These are phyloP conservation scores for Penicillium sp. DNA, from an alignment of 2,329 filamentous ascomycete species.

Conservation along the genomic window DNA sequence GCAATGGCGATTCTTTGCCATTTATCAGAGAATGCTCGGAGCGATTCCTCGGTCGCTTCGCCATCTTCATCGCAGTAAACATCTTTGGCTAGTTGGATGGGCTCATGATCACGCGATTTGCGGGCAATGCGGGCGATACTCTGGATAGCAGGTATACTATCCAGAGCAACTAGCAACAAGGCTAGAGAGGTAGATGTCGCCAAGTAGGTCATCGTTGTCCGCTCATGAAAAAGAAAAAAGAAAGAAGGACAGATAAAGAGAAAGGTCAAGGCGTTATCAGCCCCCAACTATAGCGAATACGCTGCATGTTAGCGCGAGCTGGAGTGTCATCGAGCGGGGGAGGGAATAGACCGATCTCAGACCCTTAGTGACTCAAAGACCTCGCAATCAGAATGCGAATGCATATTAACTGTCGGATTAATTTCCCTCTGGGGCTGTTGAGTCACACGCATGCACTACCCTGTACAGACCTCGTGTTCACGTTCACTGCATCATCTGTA, in stretches of 20 bases:
- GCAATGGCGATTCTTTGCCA: constrained; percentile 50
- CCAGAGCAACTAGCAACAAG: constrained; percentile 18
- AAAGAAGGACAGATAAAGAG: background rate
- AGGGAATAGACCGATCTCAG: background rate
- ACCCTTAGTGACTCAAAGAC: constrained; percentile 5
- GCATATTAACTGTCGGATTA: background rate
- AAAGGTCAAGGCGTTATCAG: background rate
- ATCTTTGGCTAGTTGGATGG: constrained; percentile 22
- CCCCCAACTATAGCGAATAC: background rate
- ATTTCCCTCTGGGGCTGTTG: background rate
- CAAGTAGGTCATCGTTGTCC: constrained; percentile 19
- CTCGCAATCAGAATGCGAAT: background rate
- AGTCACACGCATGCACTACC: background rate
- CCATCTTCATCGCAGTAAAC: constrained; percentile 64
- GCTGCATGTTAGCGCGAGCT: background rate
- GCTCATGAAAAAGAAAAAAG: background rate
- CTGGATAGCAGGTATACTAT: constrained; percentile 22
- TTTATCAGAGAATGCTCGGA: constrained; percentile 54
- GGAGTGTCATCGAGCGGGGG: constrained; percentile 1
- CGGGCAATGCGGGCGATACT: constrained; percentile 18
- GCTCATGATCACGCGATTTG: constrained; percentile 15
- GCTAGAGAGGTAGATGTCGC: constrained; percentile 20
- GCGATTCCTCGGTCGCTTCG: constrained; percentile 55
- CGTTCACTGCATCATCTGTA: background rate
- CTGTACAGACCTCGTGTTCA: background rate